Conservation (phyloP, 179 eudicot species). For the Carnegiea gigantea region DNA sequence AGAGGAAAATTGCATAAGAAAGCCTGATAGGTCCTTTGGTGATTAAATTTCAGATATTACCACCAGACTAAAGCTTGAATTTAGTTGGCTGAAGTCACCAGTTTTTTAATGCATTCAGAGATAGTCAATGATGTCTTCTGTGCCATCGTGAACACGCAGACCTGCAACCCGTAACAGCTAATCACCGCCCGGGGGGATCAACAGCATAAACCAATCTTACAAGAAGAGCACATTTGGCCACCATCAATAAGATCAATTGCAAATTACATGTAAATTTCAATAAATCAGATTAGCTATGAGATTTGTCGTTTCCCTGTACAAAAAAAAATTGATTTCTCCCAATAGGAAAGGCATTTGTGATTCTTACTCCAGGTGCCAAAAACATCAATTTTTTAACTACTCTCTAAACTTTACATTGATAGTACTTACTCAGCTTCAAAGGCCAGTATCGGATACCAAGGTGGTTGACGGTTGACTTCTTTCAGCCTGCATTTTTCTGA, state of each 20-base stretch:
- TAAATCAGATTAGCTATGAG: slow-evolving; percentile 17
- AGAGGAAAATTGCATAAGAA: too few species aligned
- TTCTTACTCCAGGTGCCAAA: slow-evolving; percentile 21
- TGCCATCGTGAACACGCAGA: too few species aligned
- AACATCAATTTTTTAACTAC: slow-evolving; percentile 25
- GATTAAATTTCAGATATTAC: too few species aligned
- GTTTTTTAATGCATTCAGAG: too few species aligned
- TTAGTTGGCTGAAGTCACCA: too few species aligned
- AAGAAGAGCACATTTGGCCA: slow-evolving; percentile 19
- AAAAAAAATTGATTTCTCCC: background rate
- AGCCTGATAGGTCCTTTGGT: too few species aligned
- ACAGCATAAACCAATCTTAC: too few species aligned
- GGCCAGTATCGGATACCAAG: slow-evolving; percentile 54
- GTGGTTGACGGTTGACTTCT: slow-evolving; percentile 46
- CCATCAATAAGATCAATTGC: slow-evolving; percentile 19
- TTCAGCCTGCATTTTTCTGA: slow-evolving; percentile 60
- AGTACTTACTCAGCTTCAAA: slow-evolving; percentile 37
- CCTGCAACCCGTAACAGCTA: too few species aligned
- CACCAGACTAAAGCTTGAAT: too few species aligned
- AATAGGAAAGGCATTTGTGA: slow-evolving; percentile 12
- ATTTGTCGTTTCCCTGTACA: slow-evolving; percentile 36
- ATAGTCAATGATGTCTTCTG: too few species aligned
- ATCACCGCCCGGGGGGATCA: too few species aligned
- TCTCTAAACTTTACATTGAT: slow-evolving; percentile 32
- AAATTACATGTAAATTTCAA: slow-evolving; percentile 22